Percentiles rank a stretch among this genome's conserved stretches.
Evolutionary conservation across 345 rosid genomes (phyloP).

Genomic region (Rubroshorea leprosula): DNA sequence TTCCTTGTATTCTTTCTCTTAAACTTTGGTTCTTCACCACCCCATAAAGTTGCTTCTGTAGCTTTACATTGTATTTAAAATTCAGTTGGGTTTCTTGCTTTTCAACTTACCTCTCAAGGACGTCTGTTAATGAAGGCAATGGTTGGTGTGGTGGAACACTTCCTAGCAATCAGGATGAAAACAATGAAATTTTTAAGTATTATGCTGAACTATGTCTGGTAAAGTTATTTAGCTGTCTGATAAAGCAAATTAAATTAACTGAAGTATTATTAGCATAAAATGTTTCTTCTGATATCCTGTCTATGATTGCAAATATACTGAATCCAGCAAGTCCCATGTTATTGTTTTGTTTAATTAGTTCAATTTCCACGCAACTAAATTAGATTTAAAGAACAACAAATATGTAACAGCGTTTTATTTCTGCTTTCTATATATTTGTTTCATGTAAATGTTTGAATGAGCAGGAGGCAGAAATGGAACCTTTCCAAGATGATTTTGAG

Average conservation of each 20-base stretch:
- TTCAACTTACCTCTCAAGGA: constrained; percentile 57
- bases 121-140: constrained; percentile 58
- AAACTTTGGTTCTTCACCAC: too few species aligned
- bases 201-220: constrained; percentile 95
- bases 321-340: too few species aligned
- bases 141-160: constrained; percentile 94
- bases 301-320: not conserved
- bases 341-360: too few species aligned
- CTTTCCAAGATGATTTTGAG: constrained; percentile 60
- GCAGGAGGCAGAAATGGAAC: constrained; percentile 77
- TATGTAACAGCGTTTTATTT: not conserved
- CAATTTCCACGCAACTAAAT: too few species aligned
- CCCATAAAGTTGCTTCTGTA: too few species aligned
- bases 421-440: not conserved
- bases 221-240: constrained; percentile 16
- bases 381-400: too few species aligned
- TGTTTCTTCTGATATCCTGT: not conserved
- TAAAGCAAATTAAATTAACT: not conserved
- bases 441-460: too few species aligned
- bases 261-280: not conserved
- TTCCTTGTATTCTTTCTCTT: too few species aligned
- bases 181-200: constrained; percentile 73
- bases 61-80: too few species aligned
- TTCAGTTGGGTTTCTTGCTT: constrained; percentile 10
- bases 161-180: constrained; percentile 84